Percentiles rank a stretch among this genome's conserved stretches.
These are phyloP conservation scores for Fusarium zealandicum DNA, from an alignment of 2,329 filamentous ascomycete genomes.

Conservation along the genomic window DNA sequence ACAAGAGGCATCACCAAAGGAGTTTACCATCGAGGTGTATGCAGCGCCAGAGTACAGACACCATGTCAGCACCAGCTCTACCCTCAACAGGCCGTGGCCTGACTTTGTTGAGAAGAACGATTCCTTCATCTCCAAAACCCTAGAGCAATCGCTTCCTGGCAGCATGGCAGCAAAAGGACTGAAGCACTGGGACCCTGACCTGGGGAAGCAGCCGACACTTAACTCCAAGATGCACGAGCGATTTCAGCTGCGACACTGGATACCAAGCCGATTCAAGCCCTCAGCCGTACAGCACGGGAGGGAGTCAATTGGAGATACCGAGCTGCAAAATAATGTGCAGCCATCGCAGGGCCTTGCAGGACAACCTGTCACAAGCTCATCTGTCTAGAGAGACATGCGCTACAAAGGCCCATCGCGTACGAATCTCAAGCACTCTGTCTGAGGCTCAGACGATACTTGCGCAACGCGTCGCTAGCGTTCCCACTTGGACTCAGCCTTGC, in stretches of 20 bases:
- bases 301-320: neutral
- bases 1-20: constrained; percentile 33
- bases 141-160: constrained; percentile 51
- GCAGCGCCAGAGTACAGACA: constrained; percentile 51
- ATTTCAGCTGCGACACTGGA: constrained; percentile 19
- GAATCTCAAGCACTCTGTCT: constrained; percentile 6
- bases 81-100: constrained; percentile 54
- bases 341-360: neutral
- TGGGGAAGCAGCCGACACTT: constrained; percentile 26
- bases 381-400: constrained; percentile 10
- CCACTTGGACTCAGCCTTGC: constrained; percentile 28
- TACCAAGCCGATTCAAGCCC: constrained; percentile 22
- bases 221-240: constrained; percentile 23
- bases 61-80: constrained; percentile 46
- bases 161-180: constrained; percentile 50
- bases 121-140: constrained; percentile 48
- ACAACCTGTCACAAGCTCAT: neutral
- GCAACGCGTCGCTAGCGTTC: constrained; percentile 26
- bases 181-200: constrained; percentile 51
- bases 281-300: neutral
- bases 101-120: constrained; percentile 40
- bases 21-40: constrained; percentile 54
- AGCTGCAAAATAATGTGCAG: neutral
- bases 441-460: constrained; percentile 32
- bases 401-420: constrained; percentile 9